Percentiles rank a stretch among this genome's conserved stretches.
Conservation (phyloP, 2,329 filamentous ascomycete genomes). For the Hansfordia pulvinata region DNA sequence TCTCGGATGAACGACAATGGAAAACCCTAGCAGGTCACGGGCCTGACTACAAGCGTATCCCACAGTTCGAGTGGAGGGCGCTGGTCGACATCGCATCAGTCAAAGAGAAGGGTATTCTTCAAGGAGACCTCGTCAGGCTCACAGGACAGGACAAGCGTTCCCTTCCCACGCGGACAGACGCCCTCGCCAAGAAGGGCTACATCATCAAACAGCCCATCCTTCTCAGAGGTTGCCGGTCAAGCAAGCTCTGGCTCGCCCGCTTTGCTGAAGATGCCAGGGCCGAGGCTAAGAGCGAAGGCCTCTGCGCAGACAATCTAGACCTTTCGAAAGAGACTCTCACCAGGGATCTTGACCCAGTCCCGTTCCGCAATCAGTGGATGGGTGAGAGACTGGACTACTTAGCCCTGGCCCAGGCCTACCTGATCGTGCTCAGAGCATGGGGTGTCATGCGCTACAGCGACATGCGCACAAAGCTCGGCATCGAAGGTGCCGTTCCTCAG, state of each 20-base stretch:
- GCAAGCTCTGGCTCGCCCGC: conserved; percentile 44
- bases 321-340: conserved; percentile 24
- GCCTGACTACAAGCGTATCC: conserved; percentile 42
- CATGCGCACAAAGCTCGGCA: conserved; percentile 42
- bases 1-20: conserved; percentile 44
- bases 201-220: conserved; percentile 47
- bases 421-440: conserved; percentile 44
- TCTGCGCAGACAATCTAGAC: conserved; percentile 20
- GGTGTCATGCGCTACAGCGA: conserved; percentile 44
- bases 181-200: conserved; percentile 45
- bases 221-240: conserved; percentile 44
- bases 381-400: conserved; percentile 44
- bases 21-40: conserved; percentile 44
- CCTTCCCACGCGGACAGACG: conserved; percentile 46
- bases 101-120: conserved; percentile 40
- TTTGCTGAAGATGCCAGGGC: conserved; percentile 31
- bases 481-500: conserved; percentile 39
- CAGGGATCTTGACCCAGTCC: conserved; percentile 35
- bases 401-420: conserved; percentile 40
- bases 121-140: conserved; percentile 43
- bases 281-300: conserved; percentile 21
- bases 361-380: conserved; percentile 43
- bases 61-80: conserved; percentile 44
- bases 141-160: conserved; percentile 51
- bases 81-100: conserved; percentile 43